Evolutionary conservation across 805 yeast genomes (phyloP).

Genomic region (Starmerella potacharoeniae): DNA sequence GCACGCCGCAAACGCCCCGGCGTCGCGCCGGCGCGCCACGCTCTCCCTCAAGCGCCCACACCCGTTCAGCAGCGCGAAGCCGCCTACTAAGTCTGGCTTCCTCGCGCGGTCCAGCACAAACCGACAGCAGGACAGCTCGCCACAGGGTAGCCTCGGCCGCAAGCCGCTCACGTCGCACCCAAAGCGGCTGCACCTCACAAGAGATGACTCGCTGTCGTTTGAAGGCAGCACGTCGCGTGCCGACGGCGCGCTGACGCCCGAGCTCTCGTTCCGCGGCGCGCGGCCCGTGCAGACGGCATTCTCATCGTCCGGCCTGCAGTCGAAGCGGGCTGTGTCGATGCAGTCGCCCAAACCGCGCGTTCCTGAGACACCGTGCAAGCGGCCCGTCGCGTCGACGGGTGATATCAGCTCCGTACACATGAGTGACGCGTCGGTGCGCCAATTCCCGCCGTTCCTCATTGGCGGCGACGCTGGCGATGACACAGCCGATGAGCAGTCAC

Average conservation of each 20-base stretch:
- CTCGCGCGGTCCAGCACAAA: conserved; percentile 9
- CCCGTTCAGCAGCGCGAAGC: conserved; percentile 20
- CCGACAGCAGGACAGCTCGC: conserved; percentile 1
- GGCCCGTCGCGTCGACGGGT: conserved; percentile 3
- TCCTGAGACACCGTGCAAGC: conserved; percentile 57
- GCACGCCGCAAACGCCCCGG: neutral
- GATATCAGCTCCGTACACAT: conserved; percentile 26
- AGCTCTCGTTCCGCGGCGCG: conserved; percentile 48
- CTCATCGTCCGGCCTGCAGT: conserved; percentile 57
- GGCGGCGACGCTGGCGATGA: neutral
- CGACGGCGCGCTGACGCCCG: conserved; percentile 34
- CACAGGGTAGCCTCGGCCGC: conserved; percentile 2
- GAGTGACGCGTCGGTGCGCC: conserved; percentile 2
- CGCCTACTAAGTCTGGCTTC: conserved; percentile 10
- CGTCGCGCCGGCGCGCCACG: neutral
- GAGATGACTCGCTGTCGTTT: neutral
- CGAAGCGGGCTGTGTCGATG: conserved; percentile 41
- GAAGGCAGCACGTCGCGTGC: neutral
- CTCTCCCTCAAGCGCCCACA: conserved; percentile 23
- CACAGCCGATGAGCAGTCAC: neutral
- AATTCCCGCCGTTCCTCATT: neutral
- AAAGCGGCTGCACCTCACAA: conserved; percentile 12
- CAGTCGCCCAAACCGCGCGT: conserved; percentile 23
- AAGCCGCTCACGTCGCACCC: neutral
- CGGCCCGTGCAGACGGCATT: conserved; percentile 82